Evolutionary conservation across 768 basidiomycete genomes (phyloP), one percentile per base, ranked within the genome.

Genomic region (Omphalotus guepiniiformis): DNA sequence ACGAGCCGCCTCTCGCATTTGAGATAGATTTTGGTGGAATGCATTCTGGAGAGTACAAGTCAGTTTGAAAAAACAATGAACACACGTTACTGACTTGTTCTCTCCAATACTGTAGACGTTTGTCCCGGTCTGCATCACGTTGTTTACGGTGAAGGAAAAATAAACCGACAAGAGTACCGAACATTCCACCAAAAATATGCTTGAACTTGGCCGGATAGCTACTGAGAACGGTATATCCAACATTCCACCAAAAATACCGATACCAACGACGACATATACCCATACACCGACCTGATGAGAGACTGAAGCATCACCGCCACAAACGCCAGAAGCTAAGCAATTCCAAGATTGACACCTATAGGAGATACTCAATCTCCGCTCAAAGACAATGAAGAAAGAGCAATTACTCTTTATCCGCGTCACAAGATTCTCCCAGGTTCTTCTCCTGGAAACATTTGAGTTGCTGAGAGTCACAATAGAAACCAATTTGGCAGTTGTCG

Each of bases 41-140:
- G 84, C 79, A 55, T 83, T 85, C 82, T 88, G 55, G 21, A 41
- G 23, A 49, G 26, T 47, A 45, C 19, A 49, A 51, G 46, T 38
- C 12, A 49, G 47, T 45, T 19, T 16, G 12, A 12, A 38, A 38
- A 30, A 44, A 22, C 37, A 21, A 15, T 21, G 13, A 7, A 13
- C n/a, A 42, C 13, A 16, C 19, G 12, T 34, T n/a, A 50, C 56
- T 41, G 53, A 82, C 85, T 75, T 91, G 90, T 69, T 93, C 91
- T 55, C 83, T 82, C 85, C 91, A 93, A 66, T 93, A 93, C 60
- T 91, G 88, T 35, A 83, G 68, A 54, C 91, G 84, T 65, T 85
- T 91, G 67, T 88, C 83, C 38, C 88, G 83, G 57, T 93, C 89
- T 49, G 71, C 64, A 34, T 83, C 82, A 55, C 91, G 80, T 53